phyloP scores from a whole-genome alignment of 805 yeast genomes.

The Saturnispora kantuleensis region DNA sequence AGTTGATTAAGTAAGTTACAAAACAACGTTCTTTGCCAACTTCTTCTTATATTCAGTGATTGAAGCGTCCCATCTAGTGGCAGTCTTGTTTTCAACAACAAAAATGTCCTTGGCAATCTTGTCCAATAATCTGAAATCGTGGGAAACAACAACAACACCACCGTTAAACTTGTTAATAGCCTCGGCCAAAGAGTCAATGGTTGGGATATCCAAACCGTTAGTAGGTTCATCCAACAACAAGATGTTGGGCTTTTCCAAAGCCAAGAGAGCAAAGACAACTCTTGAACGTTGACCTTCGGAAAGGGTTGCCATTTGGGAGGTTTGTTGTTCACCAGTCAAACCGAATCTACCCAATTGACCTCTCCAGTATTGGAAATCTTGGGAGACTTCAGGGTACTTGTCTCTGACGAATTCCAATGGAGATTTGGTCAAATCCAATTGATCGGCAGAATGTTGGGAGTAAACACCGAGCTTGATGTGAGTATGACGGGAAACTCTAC shows the following conservation, averaged over 20 bases:
- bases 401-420: conserved; percentile 97
- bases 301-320: conserved; percentile 95
- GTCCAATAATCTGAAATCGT: conserved; percentile 96
- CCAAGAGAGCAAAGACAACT: conserved; percentile 93
- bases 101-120: conserved; percentile 95
- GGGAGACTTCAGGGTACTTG: conserved; percentile 80
- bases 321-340: conserved; percentile 97
- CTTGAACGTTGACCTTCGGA: conserved; percentile 99
- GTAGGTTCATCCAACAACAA: conserved; percentile 98
- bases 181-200: conserved; percentile 94
- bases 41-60: conserved; percentile 89
- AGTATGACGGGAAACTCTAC: conserved; percentile 94
- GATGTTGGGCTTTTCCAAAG: conserved; percentile 91
- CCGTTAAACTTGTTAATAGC: conserved; percentile 93
- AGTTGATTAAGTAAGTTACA: conserved; percentile 27
- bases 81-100: conserved; percentile 92
- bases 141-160: conserved; percentile 97
- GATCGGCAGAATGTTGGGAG: conserved; percentile 98
- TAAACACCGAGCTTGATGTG: conserved; percentile 97
- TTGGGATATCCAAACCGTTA: conserved; percentile 96
- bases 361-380: conserved; percentile 98
- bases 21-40: conserved; percentile 83
- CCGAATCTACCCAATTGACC: conserved; percentile 97
- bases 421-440: conserved; percentile 88
- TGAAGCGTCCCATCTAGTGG: conserved; percentile 92